Evolutionary conservation across 345 rosid genomes (phyloP), one percentile per base, ranked within the genome.

Genomic region (Populus nigra): DNA sequence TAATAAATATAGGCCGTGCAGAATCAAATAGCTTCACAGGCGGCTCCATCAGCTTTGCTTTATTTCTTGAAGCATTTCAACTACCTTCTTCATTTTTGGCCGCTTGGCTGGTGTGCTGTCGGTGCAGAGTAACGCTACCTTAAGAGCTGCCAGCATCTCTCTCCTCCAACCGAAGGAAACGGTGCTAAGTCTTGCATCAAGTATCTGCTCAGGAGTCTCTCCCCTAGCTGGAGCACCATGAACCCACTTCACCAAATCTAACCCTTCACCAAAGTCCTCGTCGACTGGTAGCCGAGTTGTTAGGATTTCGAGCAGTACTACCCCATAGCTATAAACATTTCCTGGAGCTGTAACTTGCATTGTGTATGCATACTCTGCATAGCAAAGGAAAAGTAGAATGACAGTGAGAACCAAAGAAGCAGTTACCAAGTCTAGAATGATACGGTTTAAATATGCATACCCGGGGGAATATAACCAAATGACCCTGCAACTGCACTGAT

Each of bases 101-200:
- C 85, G 76, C 33, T 78, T 82, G 2, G 85, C 85, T 1, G 85
- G 85, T 11, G 85, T 78, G 77, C 70, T 66, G 38, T 82, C 85
- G 0, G 85, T 82, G 72, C 85, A 82, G 43, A 82, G 82, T 38
- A 82, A 76, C 7, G 85, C 85, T 15, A 82, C 85, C 82, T 82
- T 82, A 22, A 82, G 85, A 78, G 96, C 97, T n/a, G 92, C 91
- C 76, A 96, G 93, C 99, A 96, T 96, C 80, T 96, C 98, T 84
- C 85, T 90, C 83, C 99, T 88, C 99, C 98, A 96, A 23, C 86
- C 88, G 69, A 93, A 96, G 45, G 97, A 93, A 45, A 82, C 85
- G 0, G 85, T 82, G 76, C 85, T 82, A n/a, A 82, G 85, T 36
- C 59, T 82, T 12, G 85, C 77, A 67, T 82, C 85, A 50, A 82